phyloP scores from a whole-genome alignment of 352 stramenopile species.

The Pythium sp. region DNA sequence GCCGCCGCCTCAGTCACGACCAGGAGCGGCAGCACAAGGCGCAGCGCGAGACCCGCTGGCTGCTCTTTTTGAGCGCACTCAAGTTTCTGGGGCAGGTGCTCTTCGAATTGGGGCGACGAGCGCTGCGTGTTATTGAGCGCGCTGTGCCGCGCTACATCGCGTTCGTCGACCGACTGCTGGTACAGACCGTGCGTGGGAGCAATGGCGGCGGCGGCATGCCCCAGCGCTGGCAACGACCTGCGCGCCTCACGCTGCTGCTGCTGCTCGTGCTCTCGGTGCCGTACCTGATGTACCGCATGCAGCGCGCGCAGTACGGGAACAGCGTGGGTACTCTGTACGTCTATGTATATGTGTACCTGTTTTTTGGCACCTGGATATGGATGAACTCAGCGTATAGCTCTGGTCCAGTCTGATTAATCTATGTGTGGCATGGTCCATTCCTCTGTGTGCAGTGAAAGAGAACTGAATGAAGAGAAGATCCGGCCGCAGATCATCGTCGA shows the following conservation, averaged over 20 bases:
- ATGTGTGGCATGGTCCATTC: neutral
- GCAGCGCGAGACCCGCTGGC: conserved; percentile 31
- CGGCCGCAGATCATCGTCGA: conserved; percentile 65
- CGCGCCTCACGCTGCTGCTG: conserved; percentile 32
- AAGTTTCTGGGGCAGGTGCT: conserved; percentile 48
- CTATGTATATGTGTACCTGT: neutral
- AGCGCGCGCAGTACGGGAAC: conserved; percentile 23
- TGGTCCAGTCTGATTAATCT: neutral
- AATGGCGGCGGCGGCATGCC: conserved; percentile 24
- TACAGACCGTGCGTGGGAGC: conserved; percentile 42
- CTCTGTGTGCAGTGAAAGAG: conserved; percentile 22
- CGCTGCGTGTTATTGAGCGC: conserved; percentile 43
- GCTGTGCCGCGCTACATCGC: conserved; percentile 45
- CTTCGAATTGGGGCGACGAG: conserved; percentile 42
- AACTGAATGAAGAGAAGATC: conserved; percentile 59
- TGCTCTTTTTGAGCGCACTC: conserved; percentile 35
- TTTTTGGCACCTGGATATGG: neutral
- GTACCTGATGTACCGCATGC: conserved; percentile 46
- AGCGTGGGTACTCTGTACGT: conserved; percentile 14
- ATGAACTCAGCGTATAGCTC: neutral
- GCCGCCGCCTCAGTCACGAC: conserved; percentile 25
- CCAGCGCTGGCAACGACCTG: conserved; percentile 24
- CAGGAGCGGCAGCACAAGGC: conserved; percentile 14
- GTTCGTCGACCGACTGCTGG: conserved; percentile 47
- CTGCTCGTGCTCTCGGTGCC: conserved; percentile 36